phyloP scores from a whole-genome alignment of 257 asterid species.

The Vinca minor region DNA sequence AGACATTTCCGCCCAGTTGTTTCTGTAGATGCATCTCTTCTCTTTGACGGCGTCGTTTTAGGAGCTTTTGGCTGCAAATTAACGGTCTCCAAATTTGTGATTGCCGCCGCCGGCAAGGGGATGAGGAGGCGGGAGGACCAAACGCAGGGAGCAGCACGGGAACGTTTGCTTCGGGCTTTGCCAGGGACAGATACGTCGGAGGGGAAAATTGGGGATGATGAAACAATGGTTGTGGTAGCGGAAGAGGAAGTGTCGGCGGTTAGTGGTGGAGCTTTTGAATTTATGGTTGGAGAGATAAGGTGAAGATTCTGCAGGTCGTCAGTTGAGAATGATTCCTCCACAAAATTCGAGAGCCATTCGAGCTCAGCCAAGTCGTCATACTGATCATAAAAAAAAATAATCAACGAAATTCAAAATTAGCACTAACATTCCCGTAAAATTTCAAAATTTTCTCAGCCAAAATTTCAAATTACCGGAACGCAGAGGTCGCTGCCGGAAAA shows the following conservation, averaged over 20 bases:
- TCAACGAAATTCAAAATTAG: slow-evolving; percentile 5
- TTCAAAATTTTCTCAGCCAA: not conserved
- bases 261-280: slow-evolving; percentile 23
- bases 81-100: too few relatives aligned
- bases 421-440: not conserved
- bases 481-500: slow-evolving; percentile 76
- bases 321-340: slow-evolving; percentile 91
- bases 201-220: slow-evolving; percentile 35
- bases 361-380: slow-evolving; percentile 89
- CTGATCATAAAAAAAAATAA: slow-evolving; percentile 31
- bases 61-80: slow-evolving; percentile 12
- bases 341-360: slow-evolving; percentile 97
- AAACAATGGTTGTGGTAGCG: slow-evolving; percentile 21
- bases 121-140: slow-evolving; percentile 86
- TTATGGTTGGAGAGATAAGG: slow-evolving; percentile 32
- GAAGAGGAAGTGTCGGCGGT: slow-evolving; percentile 46
- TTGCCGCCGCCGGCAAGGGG: slow-evolving; percentile 35
- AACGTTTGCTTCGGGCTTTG: slow-evolving; percentile 96
- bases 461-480: slow-evolving; percentile 53
- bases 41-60: slow-evolving; percentile 27
- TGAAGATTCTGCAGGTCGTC: slow-evolving; percentile 61
- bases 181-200: slow-evolving; percentile 77
- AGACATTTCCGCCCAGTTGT: slow-evolving; percentile 67
- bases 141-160: slow-evolving; percentile 88
- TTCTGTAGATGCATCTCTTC: slow-evolving; percentile 36